Conservation (phyloP, 306 rosid species). For the Canavalia ensiformis region DNA sequence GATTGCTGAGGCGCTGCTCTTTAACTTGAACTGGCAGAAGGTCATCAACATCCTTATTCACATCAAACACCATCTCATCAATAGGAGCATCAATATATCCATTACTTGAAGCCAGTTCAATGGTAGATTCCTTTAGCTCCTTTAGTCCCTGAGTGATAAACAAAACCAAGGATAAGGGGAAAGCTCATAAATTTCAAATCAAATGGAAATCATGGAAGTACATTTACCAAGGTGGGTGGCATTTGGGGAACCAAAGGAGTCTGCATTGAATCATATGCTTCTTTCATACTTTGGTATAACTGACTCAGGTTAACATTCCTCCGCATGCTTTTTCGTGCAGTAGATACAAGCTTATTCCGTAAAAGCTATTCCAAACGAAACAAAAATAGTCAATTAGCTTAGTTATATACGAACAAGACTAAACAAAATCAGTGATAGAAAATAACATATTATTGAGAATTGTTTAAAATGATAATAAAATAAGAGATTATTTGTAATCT, state of each 20-base stretch:
- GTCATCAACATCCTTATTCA: slow-evolving; percentile 88
- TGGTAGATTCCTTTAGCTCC: slow-evolving; percentile 87
- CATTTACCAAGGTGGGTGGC: slow-evolving; percentile 81
- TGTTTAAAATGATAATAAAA: slow-evolving; percentile 1
- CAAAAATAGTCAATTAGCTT: slow-evolving; percentile 32
- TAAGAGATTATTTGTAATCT: background rate
- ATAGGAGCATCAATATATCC: slow-evolving; percentile 94
- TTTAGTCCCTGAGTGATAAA: slow-evolving; percentile 70
- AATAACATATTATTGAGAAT: background rate
- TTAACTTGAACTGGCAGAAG: slow-evolving; percentile 93
- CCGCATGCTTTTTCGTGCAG: slow-evolving; percentile 79
- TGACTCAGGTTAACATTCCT: slow-evolving; percentile 81
- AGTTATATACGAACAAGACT: slow-evolving; percentile 7
- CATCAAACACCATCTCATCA: slow-evolving; percentile 84
- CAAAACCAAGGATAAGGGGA: slow-evolving; percentile 40
- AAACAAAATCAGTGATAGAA: background rate
- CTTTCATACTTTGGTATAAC: slow-evolving; percentile 82
- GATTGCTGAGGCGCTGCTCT: slow-evolving; percentile 95
- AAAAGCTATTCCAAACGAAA: slow-evolving; percentile 68
- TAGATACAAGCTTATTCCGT: slow-evolving; percentile 79
- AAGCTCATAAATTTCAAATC: slow-evolving; percentile 27
- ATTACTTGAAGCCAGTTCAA: slow-evolving; percentile 73
- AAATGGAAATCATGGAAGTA: slow-evolving; percentile 38
- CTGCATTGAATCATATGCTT: slow-evolving; percentile 88
- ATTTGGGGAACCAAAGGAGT: slow-evolving; percentile 88